Percentiles rank a stretch among this genome's conserved stretches.
phyloP scores from a whole-genome alignment of 148 eudicot species.

The Rhododendron williamsianum region DNA sequence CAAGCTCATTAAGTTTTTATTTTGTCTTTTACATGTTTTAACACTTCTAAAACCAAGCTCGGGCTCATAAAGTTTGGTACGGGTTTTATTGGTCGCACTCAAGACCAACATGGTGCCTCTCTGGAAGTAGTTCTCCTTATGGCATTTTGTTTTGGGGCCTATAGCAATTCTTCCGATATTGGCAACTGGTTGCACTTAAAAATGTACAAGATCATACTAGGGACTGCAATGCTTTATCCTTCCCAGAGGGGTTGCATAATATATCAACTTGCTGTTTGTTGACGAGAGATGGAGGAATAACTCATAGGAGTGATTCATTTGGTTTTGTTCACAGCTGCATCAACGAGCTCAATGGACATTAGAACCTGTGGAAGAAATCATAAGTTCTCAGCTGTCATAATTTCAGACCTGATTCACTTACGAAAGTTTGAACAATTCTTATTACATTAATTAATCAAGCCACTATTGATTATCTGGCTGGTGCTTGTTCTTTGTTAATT shows the following conservation, averaged over 20 bases:
- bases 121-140: background rate
- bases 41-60: background rate
- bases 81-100: background rate
- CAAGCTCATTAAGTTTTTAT: background rate
- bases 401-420: background rate
- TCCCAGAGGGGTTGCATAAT: background rate
- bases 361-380: background rate
- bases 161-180: background rate
- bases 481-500: background rate
- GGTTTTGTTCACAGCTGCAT: background rate
- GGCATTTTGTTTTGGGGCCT: background rate
- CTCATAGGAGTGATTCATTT: background rate
- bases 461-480: background rate
- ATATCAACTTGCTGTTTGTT: background rate
- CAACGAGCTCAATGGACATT: background rate
- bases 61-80: background rate
- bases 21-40: background rate
- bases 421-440: background rate
- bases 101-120: background rate
- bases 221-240: background rate
- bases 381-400: background rate
- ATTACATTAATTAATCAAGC: background rate
- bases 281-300: background rate
- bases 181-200: background rate
- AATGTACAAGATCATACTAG: background rate